A percentile compares a stretch with the other conserved stretches of the same genome.
These are phyloP conservation scores for Echites panduratus DNA, from an alignment of 257 asterid species.

Conservation along the genomic window DNA sequence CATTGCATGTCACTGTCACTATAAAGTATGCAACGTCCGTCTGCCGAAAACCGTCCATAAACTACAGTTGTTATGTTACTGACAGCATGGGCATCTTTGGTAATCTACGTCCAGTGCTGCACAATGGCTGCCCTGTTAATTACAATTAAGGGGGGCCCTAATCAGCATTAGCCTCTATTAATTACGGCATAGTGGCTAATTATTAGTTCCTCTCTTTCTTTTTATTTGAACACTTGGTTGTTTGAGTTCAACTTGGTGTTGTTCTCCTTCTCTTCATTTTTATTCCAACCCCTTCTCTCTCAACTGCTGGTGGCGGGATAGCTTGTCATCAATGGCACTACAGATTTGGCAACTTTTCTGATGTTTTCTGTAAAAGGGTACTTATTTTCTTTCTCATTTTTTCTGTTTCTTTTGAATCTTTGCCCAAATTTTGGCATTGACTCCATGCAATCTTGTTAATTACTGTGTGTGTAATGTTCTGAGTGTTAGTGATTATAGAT, in stretches of 20 bases:
- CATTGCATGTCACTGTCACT: constrained; percentile 32
- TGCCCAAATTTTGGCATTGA: neutral
- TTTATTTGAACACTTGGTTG: neutral
- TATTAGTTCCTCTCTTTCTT: constrained; percentile 17
- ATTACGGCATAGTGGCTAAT: constrained; percentile 16
- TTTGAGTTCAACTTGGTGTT: neutral
- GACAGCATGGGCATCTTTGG: constrained; percentile 33
- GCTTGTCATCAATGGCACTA: constrained; percentile 25
- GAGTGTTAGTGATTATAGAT: neutral
- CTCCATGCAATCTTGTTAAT: constrained; percentile 6
- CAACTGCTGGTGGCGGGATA: constrained; percentile 22
- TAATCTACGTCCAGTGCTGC: constrained; percentile 1
- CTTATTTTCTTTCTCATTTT: constrained; percentile 4
- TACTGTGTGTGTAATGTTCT: neutral
- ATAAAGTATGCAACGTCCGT: constrained; percentile 43
- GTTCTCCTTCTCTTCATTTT: constrained; percentile 5
- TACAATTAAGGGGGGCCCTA: constrained; percentile 12
- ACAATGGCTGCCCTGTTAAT: constrained; percentile 17
- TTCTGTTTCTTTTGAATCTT: constrained; percentile 6
- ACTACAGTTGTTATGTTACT: constrained; percentile 17
- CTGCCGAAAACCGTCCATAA: constrained; percentile 30
- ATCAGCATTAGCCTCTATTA: constrained; percentile 26
- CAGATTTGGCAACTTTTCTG: constrained; percentile 25
- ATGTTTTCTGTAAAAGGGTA: constrained; percentile 32
- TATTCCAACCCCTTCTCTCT: constrained; percentile 22